Evolutionary conservation across 177 flowering plant genomes (phyloP), one percentile per base, ranked within the genome.

Genomic region (Vitis hybrid): DNA sequence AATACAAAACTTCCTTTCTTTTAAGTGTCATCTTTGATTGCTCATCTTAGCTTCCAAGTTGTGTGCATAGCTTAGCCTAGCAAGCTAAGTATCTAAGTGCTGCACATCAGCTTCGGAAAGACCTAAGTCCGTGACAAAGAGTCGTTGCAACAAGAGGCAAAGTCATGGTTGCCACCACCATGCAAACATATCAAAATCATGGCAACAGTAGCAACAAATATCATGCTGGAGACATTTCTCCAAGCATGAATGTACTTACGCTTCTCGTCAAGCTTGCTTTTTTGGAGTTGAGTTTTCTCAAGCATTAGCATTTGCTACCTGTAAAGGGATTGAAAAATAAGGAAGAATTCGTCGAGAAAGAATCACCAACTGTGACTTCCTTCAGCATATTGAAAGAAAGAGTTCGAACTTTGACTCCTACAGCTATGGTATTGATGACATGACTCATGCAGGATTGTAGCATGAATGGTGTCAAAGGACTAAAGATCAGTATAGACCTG

Each of bases 91-190:
- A 0, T 26, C 30, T 26, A 3, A 26, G 30, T 26, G 30, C 5
- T 26, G 30, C 5, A 26, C 30, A 26, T 3, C 3, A 26, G 30
- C 30, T 3, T 26, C 5, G 0, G 0, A 26, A 26, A 0, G 30
- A 5, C 30, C 30, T 26, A 26, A 26, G 30, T 26, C 4, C 4
- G 3, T 26, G 30, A 26, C 30, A 0, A 49, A 89, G 62, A 10
- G 92, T 90, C 0, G 90, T 83, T 0, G 88, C 92, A 18, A 90
- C 83, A 0, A 90, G 89, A 2, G 97, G 94, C 1, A 91, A 92
- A 1, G 92, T 86, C 68, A 87, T 67, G 12, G 91, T 91, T 1
- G 97, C 91, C 1, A 86, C 90, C 51, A 89, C 88, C 17, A 85
- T 85, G 30, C 0, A 91, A 85, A 71, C 92, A 89, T 0, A 89